Conservation (phyloP, 2,329 filamentous ascomycete species). For the Colletotrichum sp. region DNA sequence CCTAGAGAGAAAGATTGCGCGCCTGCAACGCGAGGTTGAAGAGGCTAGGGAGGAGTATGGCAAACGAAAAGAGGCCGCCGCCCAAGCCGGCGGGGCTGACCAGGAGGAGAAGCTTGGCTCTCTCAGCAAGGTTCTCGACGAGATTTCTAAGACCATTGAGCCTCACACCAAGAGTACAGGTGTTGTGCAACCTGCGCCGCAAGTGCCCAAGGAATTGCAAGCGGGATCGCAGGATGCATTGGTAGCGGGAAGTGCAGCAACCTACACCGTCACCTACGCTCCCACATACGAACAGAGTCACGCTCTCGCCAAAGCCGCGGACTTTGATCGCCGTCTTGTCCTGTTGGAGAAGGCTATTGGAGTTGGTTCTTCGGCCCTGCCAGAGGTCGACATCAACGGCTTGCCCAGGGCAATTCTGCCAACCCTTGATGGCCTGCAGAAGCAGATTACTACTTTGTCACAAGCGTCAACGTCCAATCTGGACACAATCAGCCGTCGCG, state of each 20-base stretch:
- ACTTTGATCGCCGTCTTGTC: slow-evolving; percentile 84
- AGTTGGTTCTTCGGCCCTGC: slow-evolving; percentile 71
- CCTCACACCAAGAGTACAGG: slow-evolving; percentile 23
- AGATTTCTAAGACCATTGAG: slow-evolving; percentile 53
- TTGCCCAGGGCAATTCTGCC: slow-evolving; percentile 77
- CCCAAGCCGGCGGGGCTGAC: slow-evolving; percentile 42
- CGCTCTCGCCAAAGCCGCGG: slow-evolving; percentile 79
- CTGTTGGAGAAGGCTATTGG: slow-evolving; percentile 84
- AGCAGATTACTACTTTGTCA: slow-evolving; percentile 78
- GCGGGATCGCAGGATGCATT: slow-evolving; percentile 24
- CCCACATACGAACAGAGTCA: slow-evolving; percentile 71
- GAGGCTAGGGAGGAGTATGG: slow-evolving; percentile 71
- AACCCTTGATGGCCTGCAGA: slow-evolving; percentile 79
- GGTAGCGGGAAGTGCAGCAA: slow-evolving; percentile 30
- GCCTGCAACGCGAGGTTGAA: slow-evolving; percentile 82
- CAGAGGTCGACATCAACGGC: slow-evolving; percentile 63
- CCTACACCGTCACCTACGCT: slow-evolving; percentile 70
- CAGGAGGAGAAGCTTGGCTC: slow-evolving; percentile 66
- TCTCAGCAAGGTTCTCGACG: slow-evolving; percentile 75
- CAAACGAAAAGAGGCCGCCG: slow-evolving; percentile 54
- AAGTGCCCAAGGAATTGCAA: slow-evolving; percentile 22
- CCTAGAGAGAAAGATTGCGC: slow-evolving; percentile 78
- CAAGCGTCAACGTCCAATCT: slow-evolving; percentile 75
- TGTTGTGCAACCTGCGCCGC: not conserved
- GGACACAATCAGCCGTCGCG: slow-evolving; percentile 73